Percentiles rank a stretch among this genome's conserved stretches.
Conservation (phyloP, 495 filamentous ascomycete genomes). For the Alectoria sarmentosa region DNA sequence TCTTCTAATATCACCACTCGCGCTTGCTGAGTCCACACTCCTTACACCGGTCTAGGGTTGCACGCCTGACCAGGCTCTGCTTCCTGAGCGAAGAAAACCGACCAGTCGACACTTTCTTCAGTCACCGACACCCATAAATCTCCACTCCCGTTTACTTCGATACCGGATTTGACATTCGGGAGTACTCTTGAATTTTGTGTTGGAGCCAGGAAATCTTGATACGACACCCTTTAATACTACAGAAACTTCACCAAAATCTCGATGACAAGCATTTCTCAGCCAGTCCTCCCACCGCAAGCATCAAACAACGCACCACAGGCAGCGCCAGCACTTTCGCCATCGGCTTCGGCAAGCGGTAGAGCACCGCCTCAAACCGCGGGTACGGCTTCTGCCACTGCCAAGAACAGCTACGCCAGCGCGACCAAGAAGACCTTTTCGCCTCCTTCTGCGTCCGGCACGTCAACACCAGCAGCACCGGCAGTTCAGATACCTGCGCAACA, state of each 20-base stretch:
- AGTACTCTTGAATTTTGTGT: slow-evolving; percentile 20
- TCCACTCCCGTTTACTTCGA: slow-evolving; percentile 23
- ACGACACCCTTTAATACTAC: slow-evolving; percentile 14
- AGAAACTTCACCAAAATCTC: slow-evolving; percentile 25
- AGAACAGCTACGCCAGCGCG: slow-evolving; percentile 58
- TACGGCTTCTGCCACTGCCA: slow-evolving; percentile 46
- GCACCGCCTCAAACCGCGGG: slow-evolving; percentile 56
- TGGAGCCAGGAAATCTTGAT: slow-evolving; percentile 23
- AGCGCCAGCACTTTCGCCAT: slow-evolving; percentile 41
- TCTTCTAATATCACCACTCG: slow-evolving; percentile 13
- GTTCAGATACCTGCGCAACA: slow-evolving; percentile 51
- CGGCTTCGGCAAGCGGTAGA: slow-evolving; percentile 53
- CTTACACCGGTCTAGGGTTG: slow-evolving; percentile 14
- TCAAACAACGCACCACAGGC: slow-evolving; percentile 45
- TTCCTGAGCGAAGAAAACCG: slow-evolving; percentile 12
- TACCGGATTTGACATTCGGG: slow-evolving; percentile 43
- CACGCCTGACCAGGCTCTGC: slow-evolving; percentile 24
- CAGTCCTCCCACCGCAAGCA: slow-evolving; percentile 49
- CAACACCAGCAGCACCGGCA: slow-evolving; percentile 57
- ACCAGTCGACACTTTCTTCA: slow-evolving; percentile 8
- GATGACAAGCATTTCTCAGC: slow-evolving; percentile 36
- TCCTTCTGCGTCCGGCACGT: slow-evolving; percentile 64
- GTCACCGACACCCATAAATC: slow-evolving; percentile 12
- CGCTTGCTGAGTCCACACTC: slow-evolving; percentile 21
- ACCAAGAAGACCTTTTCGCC: slow-evolving; percentile 65